phyloP scores from a whole-genome alignment of 768 basidiomycete species.

The Hirschioporus abietinus region DNA sequence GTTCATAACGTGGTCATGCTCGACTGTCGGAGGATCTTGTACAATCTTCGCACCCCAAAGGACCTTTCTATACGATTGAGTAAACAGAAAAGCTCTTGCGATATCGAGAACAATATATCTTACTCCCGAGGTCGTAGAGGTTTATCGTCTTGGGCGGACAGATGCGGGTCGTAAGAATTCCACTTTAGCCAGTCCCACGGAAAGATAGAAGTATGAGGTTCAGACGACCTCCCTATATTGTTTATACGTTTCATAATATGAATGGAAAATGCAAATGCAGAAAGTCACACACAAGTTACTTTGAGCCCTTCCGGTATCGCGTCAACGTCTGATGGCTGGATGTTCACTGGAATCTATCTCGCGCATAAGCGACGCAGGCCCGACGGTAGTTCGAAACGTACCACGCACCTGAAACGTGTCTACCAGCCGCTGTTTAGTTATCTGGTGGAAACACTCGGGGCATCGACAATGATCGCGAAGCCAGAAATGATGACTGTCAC shows the following conservation, averaged over 20 bases:
- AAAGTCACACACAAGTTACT: conserved; percentile 57
- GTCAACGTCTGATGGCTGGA: conserved; percentile 56
- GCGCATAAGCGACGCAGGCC: conserved; percentile 6
- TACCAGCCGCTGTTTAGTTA: conserved; percentile 87
- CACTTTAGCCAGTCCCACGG: conserved; percentile 81
- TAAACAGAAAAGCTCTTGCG: too few species aligned
- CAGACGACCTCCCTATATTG: conserved; percentile 46
- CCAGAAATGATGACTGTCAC: conserved; percentile 80
- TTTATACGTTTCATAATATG: conserved; percentile 3
- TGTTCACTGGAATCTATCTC: conserved; percentile 67
- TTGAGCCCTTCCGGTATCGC: conserved; percentile 59
- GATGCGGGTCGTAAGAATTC: conserved; percentile 77
- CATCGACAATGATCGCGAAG: conserved; percentile 92
- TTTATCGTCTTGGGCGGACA: conserved; percentile 17
- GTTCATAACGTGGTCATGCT: conserved; percentile 70
- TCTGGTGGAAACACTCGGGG: conserved; percentile 74
- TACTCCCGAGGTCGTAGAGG: conserved; percentile 36
- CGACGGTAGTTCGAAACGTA: neutral
- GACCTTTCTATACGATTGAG: conserved; percentile 43
- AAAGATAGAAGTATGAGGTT: conserved; percentile 73
- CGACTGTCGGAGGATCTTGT: conserved; percentile 66
- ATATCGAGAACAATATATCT: conserved; percentile 17
- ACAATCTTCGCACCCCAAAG: conserved; percentile 80
- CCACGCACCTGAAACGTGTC: conserved; percentile 72
- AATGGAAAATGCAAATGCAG: neutral